These are phyloP conservation scores for Endocalyx cinctus DNA, from an alignment of 2,329 filamentous ascomycete genomes.

Conservation along the genomic window DNA sequence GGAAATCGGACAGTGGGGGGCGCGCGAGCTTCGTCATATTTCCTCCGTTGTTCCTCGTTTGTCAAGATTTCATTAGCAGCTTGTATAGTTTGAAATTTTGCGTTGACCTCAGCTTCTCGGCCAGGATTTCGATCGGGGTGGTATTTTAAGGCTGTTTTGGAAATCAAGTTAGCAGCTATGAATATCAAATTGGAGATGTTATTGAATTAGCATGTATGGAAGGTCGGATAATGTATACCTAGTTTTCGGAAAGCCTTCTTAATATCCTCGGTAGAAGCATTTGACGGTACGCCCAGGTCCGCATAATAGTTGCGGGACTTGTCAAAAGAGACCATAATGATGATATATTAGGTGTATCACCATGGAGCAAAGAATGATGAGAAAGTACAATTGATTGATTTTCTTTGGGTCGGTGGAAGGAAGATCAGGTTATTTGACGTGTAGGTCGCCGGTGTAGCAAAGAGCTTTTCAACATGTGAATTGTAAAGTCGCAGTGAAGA, in stretches of 20 bases:
- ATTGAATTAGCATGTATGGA: too few species aligned
- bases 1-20: constrained; percentile 35
- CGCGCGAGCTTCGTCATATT: constrained; percentile 47
- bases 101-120: constrained; percentile 71
- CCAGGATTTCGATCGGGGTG: constrained; percentile 89
- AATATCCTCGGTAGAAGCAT: constrained; percentile 68
- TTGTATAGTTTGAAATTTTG: constrained; percentile 83
- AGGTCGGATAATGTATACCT: too few species aligned
- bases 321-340: constrained; percentile 65
- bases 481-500: too few species aligned
- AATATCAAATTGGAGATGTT: too few species aligned
- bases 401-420: too few species aligned
- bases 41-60: constrained; percentile 45
- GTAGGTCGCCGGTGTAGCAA: too few species aligned
- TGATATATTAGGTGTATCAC: constrained; percentile 10
- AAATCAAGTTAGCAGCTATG: constrained; percentile 25
- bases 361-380: constrained; percentile 4
- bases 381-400: not conserved
- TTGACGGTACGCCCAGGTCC: constrained; percentile 67
- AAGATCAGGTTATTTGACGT: too few species aligned
- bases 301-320: constrained; percentile 75
- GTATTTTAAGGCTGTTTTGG: constrained; percentile 65
- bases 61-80: constrained; percentile 73
- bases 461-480: too few species aligned
- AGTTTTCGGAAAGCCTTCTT: constrained; percentile 85